Base-by-base conservation (phyloP, 2,329 filamentous ascomycete species). In the Cladosporium sp. region DNA sequence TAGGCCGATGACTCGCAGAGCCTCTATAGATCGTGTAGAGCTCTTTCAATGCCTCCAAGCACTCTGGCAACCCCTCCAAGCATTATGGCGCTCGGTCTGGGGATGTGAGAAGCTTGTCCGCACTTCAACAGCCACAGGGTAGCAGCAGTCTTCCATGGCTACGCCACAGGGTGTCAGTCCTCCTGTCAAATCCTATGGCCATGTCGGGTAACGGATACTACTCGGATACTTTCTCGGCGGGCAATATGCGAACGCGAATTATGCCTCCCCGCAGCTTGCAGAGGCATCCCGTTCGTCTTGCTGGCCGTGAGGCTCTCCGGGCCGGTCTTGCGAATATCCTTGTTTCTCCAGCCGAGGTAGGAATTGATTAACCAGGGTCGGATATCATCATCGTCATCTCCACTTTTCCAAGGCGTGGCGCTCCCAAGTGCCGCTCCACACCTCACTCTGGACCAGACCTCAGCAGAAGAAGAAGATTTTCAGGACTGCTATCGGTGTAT, bases 191-290 rank as follows among this genome's bases (percentile, higher is more conserved):
- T 45, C n/a, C 42, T 45, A 25, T 25, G 42, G 43, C n/a, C 28
- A 45, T 14, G 9, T n/a, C 42, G 43, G 43, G 12, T 30, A 22
- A 22, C 43, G 43, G 43, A 5, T 47, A 47, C 43, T 45, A 15
- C 15, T 17, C 25, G 43, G 43, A 11, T 47, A 30, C 43, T n/a
- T 30, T 14, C 15, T 47, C 43, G 43, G 25, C 25, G 25, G 42
- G 25, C 43, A 28, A 47, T 9, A 47, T 9, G 49, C n/a, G 14
- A 34, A n/a, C n/a, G 28, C 30, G 49, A 30, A 30, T 37, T 37
- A n/a, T 11, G 14, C 19, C 25, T 14, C 52, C 52, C 52, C 40
- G 52, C 52, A 47, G 39, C 52, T 55, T 55, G 52, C 40, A 45
- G 15, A n/a, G 5, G 25, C 30, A 20, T 34, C 19, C 30, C 28